Evolutionary conservation across 352 stramenopile genomes (phyloP).

Genomic region (Phytophthora litchii): DNA sequence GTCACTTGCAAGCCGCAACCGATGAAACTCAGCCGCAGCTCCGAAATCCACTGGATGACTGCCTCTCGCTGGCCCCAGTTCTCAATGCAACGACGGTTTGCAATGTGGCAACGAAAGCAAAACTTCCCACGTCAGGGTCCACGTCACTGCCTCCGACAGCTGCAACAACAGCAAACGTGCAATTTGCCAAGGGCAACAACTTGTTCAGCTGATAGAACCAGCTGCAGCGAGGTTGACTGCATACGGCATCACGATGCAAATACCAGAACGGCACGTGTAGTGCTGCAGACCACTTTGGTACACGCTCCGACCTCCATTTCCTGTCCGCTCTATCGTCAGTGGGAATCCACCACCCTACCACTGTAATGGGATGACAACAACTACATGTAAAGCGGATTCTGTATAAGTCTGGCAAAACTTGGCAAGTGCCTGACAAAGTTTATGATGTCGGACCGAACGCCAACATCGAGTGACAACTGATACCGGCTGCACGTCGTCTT

Average conservation of each 20-base stretch:
- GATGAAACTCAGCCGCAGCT: background rate
- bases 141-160: background rate
- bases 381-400: background rate
- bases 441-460: conserved; percentile 10
- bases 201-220: background rate
- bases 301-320: too few relatives aligned
- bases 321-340: too few relatives aligned
- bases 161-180: background rate
- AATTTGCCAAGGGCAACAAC: background rate
- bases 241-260: too few relatives aligned
- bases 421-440: too few relatives aligned
- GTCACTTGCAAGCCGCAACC: background rate
- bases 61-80: background rate
- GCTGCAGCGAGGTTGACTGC: too few relatives aligned
- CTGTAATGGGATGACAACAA: too few relatives aligned
- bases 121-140: too few relatives aligned
- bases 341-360: too few relatives aligned
- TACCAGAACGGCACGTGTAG: too few relatives aligned
- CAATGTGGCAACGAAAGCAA: conserved; percentile 13
- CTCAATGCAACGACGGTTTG: conserved; percentile 12
- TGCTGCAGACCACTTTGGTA: too few relatives aligned
- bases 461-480: background rate
- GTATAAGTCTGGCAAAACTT: background rate
- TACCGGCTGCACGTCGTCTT: conserved; percentile 21
- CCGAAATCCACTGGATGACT: conserved; percentile 1